Percentiles rank a stretch among this genome's conserved stretches.
These are phyloP conservation scores for Teratosphaeria viscida DNA, from an alignment of 2,329 filamentous ascomycete species.

Conservation along the genomic window DNA sequence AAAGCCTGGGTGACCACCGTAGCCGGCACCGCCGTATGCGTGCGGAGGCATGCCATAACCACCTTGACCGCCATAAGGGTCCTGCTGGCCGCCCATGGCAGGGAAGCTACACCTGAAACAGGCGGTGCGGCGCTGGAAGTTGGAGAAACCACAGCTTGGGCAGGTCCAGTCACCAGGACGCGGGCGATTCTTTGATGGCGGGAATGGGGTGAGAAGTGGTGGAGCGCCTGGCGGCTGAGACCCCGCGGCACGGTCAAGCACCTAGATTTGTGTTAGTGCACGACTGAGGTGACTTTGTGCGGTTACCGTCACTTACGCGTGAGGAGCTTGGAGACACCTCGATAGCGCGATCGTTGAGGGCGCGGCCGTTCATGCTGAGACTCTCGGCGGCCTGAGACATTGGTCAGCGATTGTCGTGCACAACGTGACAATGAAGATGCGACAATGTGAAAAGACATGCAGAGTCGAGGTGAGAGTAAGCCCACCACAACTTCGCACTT, in stretches of 20 bases:
- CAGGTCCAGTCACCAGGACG: constrained; percentile 98
- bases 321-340: constrained; percentile 97
- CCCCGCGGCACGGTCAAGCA: constrained; percentile 88
- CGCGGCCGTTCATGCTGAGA: constrained; percentile 97
- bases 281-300: background rate
- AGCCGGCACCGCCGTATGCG: constrained; percentile 30
- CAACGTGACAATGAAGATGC: constrained; percentile 1
- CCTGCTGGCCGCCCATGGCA: constrained; percentile 70
- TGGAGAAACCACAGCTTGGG: constrained; percentile 96
- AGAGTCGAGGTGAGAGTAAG: background rate
- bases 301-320: constrained; percentile 40
- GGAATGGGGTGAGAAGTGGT: constrained; percentile 83
- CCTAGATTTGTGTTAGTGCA: constrained; percentile 2
- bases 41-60: constrained; percentile 42
- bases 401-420: background rate
- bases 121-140: constrained; percentile 95
- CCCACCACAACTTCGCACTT: background rate
- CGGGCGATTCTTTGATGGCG: constrained; percentile 95
- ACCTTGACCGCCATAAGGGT: constrained; percentile 38
- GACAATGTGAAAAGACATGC: constrained; percentile 1
- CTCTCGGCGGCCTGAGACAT: constrained; percentile 74
- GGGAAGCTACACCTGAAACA: constrained; percentile 99
- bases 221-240: constrained; percentile 25
- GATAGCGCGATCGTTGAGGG: constrained; percentile 96
- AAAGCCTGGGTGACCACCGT: constrained; percentile 18